Base-by-base conservation (phyloP, 305 asterid genomes). In the Coffea humblotiana region DNA sequence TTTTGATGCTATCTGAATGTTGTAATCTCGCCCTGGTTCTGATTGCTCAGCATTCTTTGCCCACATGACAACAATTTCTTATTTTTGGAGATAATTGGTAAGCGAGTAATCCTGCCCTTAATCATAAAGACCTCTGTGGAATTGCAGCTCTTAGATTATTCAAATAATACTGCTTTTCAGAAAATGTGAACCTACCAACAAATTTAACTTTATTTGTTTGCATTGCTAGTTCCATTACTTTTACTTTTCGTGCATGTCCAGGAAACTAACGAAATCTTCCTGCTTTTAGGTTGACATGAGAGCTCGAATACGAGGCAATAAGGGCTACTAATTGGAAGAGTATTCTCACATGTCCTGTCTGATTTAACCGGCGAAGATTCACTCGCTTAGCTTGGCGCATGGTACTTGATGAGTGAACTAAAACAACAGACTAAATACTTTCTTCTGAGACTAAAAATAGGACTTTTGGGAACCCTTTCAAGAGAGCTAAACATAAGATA, bases 281-380 rank as follows among this genome's bases (percentile, higher is more conserved):
- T 60, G 27, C 43, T 80, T 29, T 82, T 78, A 93, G 98, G 92
- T 93, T 75, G 98, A 93, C 89, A 93, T 93, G 98, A 90, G 97
- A 90, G 92, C 96, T 82, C 92, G 98, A 77, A 93, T 93, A 71
- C 96, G 96, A 52, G 98, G 98, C 88, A 93, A 93, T 88, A 93
- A 93, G 83, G 98, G 97, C 63, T 93, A 93, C 83, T 93, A 87
- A 87, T 19, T 23, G 51, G 72, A 2, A 37, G 43, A 37, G 43
- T 37, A 37, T 37, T 37, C 37, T 49, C 74, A 49, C 71, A 49
- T 7, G 11, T 11, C 47, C 14, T 6, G 32, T 37, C 58, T 29
- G 67, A 43, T 66, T 63, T n/a, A 35, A 61, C 23, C 14, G 7
- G 35, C 60, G 6, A 48, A 32, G 15, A 18, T 27, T 56, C 37